Evolutionary conservation across 2,329 filamentous ascomycete genomes (phyloP).

Genomic region (Pestalotiopsis sp.): DNA sequence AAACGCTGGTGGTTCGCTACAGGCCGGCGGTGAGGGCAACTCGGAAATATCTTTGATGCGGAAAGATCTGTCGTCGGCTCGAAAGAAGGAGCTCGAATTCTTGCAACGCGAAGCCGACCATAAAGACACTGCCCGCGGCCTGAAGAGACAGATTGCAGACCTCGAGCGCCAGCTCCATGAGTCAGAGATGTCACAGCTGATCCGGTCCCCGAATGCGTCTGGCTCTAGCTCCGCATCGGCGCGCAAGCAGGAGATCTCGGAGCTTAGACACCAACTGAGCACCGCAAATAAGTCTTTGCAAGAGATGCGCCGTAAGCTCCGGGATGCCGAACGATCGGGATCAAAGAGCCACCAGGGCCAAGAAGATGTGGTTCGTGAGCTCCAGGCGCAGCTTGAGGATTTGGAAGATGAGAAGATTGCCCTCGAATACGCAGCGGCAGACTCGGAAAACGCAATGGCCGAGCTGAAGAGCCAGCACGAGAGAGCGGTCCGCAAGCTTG

Average conservation of each 20-base stretch:
- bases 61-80: slow-evolving; percentile 63
- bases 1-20: slow-evolving; percentile 33
- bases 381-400: slow-evolving; percentile 71
- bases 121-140: slow-evolving; percentile 62
- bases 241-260: slow-evolving; percentile 58
- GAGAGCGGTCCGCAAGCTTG: slow-evolving; percentile 37
- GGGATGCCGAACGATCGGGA: slow-evolving; percentile 49
- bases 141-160: slow-evolving; percentile 67
- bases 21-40: slow-evolving; percentile 39
- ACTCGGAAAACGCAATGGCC: slow-evolving; percentile 54
- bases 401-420: slow-evolving; percentile 61
- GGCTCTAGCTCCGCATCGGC: slow-evolving; percentile 54
- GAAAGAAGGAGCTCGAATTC: slow-evolving; percentile 68
- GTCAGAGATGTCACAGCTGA: slow-evolving; percentile 40
- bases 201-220: slow-evolving; percentile 28
- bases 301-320: slow-evolving; percentile 52
- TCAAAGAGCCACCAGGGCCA: slow-evolving; percentile 30
- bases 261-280: slow-evolving; percentile 40
- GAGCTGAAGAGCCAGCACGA: slow-evolving; percentile 54
- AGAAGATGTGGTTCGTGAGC: slow-evolving; percentile 48
- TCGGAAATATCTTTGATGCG: slow-evolving; percentile 64
- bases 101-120: slow-evolving; percentile 67
- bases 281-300: slow-evolving; percentile 43
- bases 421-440: slow-evolving; percentile 61
- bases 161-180: slow-evolving; percentile 71